phyloP scores from a whole-genome alignment of 768 basidiomycete genomes.

The Tylopilus rubrobrunneus region DNA sequence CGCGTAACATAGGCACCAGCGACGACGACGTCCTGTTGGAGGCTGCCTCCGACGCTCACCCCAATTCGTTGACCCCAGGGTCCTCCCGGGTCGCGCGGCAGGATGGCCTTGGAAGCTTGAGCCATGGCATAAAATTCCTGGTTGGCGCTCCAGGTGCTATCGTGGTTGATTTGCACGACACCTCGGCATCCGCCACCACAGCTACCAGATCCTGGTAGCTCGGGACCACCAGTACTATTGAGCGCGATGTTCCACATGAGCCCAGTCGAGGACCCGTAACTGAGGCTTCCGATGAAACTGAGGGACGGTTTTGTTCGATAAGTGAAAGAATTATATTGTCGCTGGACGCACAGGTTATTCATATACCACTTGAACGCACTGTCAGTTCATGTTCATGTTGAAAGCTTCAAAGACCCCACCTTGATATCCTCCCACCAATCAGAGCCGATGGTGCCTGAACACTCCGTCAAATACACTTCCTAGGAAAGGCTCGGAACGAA shows the following conservation, averaged over 20 bases:
- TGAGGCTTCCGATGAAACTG: conserved; percentile 39
- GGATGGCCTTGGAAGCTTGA: conserved; percentile 68
- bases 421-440: conserved; percentile 84
- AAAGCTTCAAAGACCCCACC: conserved; percentile 32
- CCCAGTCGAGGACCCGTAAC: conserved; percentile 36
- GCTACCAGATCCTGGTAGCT: conserved; percentile 58
- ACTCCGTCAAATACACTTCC: conserved; percentile 54
- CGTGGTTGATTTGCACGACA: conserved; percentile 62
- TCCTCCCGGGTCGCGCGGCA: conserved; percentile 64
- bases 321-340: conserved; percentile 18
- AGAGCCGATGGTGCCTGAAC: conserved; percentile 57
- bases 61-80: conserved; percentile 68
- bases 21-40: conserved; percentile 40
- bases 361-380: conserved; percentile 53
- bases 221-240: conserved; percentile 59
- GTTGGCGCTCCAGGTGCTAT: conserved; percentile 61
- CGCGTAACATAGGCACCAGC: conserved; percentile 65
- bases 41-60: conserved; percentile 53
- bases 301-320: conserved; percentile 11
- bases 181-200: conserved; percentile 66
- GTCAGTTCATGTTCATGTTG: conserved; percentile 6
- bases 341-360: conserved; percentile 51
- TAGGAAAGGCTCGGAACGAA: conserved; percentile 6
- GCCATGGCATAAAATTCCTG: conserved; percentile 79
- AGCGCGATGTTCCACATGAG: conserved; percentile 78